A percentile compares a stretch with the other conserved stretches of the same genome.
These are phyloP conservation scores for Trametes pubescens DNA, from an alignment of 1,284 basidiomycete genomes.

Conservation along the genomic window DNA sequence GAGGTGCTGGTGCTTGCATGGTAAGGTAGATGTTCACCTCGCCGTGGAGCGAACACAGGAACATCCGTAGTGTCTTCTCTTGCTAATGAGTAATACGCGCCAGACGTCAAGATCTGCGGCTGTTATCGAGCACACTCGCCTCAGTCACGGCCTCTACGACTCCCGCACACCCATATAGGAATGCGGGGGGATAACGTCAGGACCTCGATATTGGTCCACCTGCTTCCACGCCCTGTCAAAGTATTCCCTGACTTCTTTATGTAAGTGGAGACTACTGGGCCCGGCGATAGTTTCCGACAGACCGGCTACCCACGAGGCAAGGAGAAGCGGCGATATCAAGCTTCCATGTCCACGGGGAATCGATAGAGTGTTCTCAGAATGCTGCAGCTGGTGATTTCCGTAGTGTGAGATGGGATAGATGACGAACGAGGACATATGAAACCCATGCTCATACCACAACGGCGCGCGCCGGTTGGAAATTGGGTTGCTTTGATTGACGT, in stretches of 20 bases:
- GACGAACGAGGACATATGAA: not conserved
- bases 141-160: not conserved
- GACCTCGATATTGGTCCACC: not conserved
- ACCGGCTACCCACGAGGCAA: slow-evolving; percentile 1
- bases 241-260: slow-evolving; percentile 4
- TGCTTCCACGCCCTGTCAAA: slow-evolving; percentile 4
- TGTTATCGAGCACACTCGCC: not conserved
- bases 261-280: not conserved
- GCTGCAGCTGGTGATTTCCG: not conserved
- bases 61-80: not conserved
- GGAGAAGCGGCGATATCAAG: not conserved
- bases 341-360: not conserved
- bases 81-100: not conserved
- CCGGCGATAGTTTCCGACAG: slow-evolving; percentile 7
- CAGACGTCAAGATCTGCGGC: slow-evolving; percentile 7
- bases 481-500: not conserved
- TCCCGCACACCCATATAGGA: too few relatives aligned
- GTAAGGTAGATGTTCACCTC: not conserved
- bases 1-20: not conserved
- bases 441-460: too few relatives aligned
- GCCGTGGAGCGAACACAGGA: not conserved
- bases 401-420: not conserved
- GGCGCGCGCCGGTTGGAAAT: not conserved
- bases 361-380: not conserved
- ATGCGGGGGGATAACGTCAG: not conserved